Base-by-base conservation (phyloP, 148 eudicot species). In the Salicornia ramosissima region DNA sequence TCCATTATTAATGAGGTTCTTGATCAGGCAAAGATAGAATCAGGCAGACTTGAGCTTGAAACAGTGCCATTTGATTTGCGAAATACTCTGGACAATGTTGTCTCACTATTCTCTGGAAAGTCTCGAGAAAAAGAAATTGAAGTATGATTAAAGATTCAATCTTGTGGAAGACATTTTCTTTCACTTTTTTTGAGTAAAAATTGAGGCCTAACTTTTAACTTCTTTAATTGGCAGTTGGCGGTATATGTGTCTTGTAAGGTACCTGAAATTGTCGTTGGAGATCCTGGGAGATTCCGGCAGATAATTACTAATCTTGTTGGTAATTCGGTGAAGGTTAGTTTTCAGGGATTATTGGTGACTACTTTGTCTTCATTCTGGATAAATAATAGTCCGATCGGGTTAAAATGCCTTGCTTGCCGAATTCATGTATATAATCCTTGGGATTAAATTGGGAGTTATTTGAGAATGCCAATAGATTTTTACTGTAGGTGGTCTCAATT, bases 21-120 rank as follows among this genome's bases (percentile, higher is more conserved):
- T 24, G 99, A 94, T 85, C 96, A 87, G 77, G 97, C 99, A 63
- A 94, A 94, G 82, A 94, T 94, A 68, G 99, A 94, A 82, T 84
- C 99, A 33, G 97, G 97, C 65, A 85, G 87, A 78, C 96, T 94
- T 46, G 99, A 94, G 78, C 88, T 94, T 9, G 97, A 90, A 81
- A 78, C 90, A 46, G 96, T 88, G 64, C 86, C 88, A 42, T 94
- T 94, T 75, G 91, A 90, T 76, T 76, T 90, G 65, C 90, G 96
- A 39, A 78, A 79, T 51, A 75, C 84, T 81, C 92, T 90, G 30
- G 99, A 94, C 66, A 83, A 91, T 64, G 86, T 88, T 52, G 77
- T 89, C 36, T 94, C 97, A 51, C 74, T 91, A 19, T 78, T 87
- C 77, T 88, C 89, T 7, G 86, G 76, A 46, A 94, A 89, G 80